Evolutionary conservation across 2,329 filamentous ascomycete species (phyloP).

Genomic region (Diaporthe sp.): DNA sequence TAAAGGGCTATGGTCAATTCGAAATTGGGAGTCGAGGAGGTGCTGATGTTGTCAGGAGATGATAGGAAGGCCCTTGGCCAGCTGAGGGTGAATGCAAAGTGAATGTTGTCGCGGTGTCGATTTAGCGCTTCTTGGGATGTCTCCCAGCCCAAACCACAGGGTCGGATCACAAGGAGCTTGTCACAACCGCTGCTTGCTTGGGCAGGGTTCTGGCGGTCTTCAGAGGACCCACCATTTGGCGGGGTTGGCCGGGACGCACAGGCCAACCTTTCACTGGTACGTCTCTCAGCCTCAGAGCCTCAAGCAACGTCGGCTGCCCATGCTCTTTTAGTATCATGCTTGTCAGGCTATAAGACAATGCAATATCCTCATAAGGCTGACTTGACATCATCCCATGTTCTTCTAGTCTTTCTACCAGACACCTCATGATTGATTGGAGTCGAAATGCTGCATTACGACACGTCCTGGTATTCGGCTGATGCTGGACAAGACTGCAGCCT

Average conservation of each 20-base stretch:
- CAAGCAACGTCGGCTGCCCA: conserved; percentile 11
- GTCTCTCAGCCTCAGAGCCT: conserved; percentile 3
- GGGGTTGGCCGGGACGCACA: conserved; percentile 14
- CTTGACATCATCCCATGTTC: conserved; percentile 12
- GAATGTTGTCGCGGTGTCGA: background rate
- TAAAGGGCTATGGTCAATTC: background rate
- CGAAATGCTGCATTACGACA: background rate
- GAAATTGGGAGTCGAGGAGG: background rate
- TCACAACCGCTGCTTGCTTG: background rate
- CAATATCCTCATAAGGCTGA: conserved; percentile 15
- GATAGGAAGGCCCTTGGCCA: background rate
- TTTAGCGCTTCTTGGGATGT: conserved; percentile 21
- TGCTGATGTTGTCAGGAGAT: background rate
- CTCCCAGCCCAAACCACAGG: conserved; percentile 2
- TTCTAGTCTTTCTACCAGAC: background rate
- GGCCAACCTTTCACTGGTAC: background rate
- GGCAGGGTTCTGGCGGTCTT: conserved; percentile 19
- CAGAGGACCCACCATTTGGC: background rate
- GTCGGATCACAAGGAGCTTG: conserved; percentile 9
- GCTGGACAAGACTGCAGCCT: background rate
- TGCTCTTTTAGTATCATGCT: background rate
- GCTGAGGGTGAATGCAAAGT: conserved; percentile 11
- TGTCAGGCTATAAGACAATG: conserved; percentile 16
- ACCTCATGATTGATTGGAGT: too few species aligned
- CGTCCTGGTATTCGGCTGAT: too few species aligned